Base-by-base conservation (phyloP, 2,329 filamentous ascomycete genomes). In the Penicillium digitatum region DNA sequence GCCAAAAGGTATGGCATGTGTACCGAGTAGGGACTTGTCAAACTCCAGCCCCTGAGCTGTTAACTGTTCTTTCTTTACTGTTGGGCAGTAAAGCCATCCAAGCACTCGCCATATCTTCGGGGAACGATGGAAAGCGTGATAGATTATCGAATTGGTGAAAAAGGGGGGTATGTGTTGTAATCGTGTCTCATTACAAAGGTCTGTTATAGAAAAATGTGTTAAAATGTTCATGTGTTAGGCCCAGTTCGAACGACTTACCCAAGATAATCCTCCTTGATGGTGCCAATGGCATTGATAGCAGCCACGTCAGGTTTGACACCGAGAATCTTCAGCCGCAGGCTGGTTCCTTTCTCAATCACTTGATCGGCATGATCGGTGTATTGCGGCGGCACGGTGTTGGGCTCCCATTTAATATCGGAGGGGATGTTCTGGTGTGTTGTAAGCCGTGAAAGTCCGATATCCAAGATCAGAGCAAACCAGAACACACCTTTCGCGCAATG, bases 301-400 rank as follows among this genome's bases (percentile, higher is more conserved):
- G 90, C 90, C 48, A 97, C 90, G 72, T 97, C 94, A 61, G 89
- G 92, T 74, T 95, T 85, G 48, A 93, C 89, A 74, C 94, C 94
- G 66, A 96, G 90, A 61, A 99, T 87, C 77, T 96, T 96, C 62
- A 97, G 85, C 44, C 94, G 89, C 60, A 99, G 85, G 66, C 96
- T 93, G 16, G 92, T 95, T 45, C 91, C 90, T 56, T 91, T 90
- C 76, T 97, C 92, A 68, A 99, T 95, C 34, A 91, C 87, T 62
- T 92, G 90, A 62, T 96, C 94, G 59, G 89, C 90, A 67, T 96
- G 93, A 73, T 99, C 93, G 37, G 92, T 96, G 74, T 91, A 99
- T 69, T 95, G 90, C 3, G 93, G 91, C n/a, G 94, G 94, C 35
- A 93, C 96, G 48, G 93, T 92, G 66, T 96, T 96, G 44, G 90